These are phyloP conservation scores for Podospora conica DNA, from an alignment of 495 filamentous ascomycete species.

Conservation along the genomic window DNA sequence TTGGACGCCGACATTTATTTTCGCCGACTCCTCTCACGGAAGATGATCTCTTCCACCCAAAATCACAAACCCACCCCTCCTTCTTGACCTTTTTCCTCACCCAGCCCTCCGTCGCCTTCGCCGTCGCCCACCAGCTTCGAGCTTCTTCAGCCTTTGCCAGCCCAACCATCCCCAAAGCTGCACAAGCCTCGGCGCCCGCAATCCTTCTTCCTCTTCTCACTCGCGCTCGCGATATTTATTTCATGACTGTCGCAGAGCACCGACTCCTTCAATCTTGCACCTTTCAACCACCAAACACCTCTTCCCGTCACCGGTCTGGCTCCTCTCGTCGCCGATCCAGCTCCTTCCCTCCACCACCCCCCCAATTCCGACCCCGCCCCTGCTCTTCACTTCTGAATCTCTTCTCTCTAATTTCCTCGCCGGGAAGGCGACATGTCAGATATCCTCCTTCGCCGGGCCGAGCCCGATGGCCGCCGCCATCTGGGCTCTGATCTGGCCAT, in stretches of 20 bases:
- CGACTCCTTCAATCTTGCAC: background rate
- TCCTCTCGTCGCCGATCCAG: background rate
- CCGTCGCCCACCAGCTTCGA: no score
- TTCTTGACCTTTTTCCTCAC: no score
- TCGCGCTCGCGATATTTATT: background rate
- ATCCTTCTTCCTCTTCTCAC: background rate
- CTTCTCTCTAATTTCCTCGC: background rate
- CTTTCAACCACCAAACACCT: background rate
- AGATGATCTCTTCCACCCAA: background rate
- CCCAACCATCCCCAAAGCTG: background rate
- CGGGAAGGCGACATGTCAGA: constrained; percentile 5
- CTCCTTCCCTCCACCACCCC: background rate
- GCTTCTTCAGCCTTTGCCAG: background rate
- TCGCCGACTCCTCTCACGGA: background rate
- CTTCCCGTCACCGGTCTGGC: no score
- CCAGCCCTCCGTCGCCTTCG: no score
- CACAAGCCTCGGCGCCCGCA: background rate
- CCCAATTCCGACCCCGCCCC: background rate
- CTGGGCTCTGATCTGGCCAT: constrained; percentile 20
- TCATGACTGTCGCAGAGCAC: background rate
- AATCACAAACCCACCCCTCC: background rate
- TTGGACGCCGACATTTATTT: background rate
- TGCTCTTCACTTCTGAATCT: background rate
- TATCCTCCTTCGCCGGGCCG: constrained; percentile 17
- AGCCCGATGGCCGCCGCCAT: constrained; percentile 18